Evolutionary conservation across 164 flowering plant genomes (phyloP), one percentile per base, ranked within the genome.

Genomic region (Cinnamomum chago): DNA sequence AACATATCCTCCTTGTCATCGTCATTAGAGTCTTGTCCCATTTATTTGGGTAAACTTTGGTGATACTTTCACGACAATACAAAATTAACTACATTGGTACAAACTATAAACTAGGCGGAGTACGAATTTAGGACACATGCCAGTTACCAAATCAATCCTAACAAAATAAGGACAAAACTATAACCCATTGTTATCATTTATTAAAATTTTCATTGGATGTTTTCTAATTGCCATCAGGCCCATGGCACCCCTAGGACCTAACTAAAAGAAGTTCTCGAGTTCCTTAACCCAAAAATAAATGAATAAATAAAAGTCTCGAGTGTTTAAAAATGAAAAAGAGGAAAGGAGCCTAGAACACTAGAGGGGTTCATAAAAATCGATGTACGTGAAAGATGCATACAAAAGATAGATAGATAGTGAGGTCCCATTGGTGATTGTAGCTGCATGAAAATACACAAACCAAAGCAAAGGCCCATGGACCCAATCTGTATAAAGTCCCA

Each of bases 401-500:
- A 66, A 20, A 30, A 15, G n/a, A 15, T 30, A 66, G 47, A 66
- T 30, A 27, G 9, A 30, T 30, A 66, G 69, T 66, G 50, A 66
- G 69, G 69, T 66, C 69, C 40, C 69, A 25, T 66, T 66, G 69
- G 15, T 66, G 40, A 24, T 68, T 28, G 73, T 27, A 9, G 24
- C 25, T 71, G 73, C 73, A 71, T 71, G 73, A 58, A 71, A 71
- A 71, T 55, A 58, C 73, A 30, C 69, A 83, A 83, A 83, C 79
- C 76, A 77, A 81, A 81, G 71, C 62, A 22, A 70, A 68, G 18
- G 6, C 20, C 60, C 60, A 55, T 55, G 60, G 60, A 55, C 18
- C 60, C 60, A 15, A 55, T 55, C n/a, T 55, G 78, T 81, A 83
- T 79, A 87, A 86, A 86, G 85, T 78, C 75, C 78, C 65, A 72